phyloP scores from a whole-genome alignment of 805 yeast genomes.

The Myxozyma monticola region DNA sequence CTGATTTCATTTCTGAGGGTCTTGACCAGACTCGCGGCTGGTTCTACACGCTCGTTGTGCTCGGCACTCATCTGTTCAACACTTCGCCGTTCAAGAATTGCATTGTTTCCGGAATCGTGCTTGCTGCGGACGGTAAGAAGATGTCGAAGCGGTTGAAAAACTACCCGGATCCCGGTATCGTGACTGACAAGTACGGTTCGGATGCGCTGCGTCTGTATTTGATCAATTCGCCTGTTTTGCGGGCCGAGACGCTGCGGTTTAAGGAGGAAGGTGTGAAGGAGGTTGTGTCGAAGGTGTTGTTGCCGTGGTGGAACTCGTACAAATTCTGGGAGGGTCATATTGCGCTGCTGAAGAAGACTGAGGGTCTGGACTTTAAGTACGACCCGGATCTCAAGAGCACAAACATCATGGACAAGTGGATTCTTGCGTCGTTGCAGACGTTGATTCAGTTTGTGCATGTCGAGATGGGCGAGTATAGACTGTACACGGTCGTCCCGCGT shows the following conservation, averaged over 20 bases:
- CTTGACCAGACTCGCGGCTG: conserved; percentile 99
- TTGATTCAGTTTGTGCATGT: conserved; percentile 79
- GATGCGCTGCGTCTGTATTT: conserved; percentile 94
- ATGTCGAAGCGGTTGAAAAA: conserved; percentile 98
- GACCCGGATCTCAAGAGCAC: conserved; percentile 61
- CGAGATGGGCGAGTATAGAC: conserved; percentile 87
- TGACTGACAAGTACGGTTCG: conserved; percentile 89
- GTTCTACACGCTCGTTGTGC: conserved; percentile 94
- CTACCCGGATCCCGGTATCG: conserved; percentile 89
- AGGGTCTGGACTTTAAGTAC: conserved; percentile 68
- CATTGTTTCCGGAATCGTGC: conserved; percentile 92
- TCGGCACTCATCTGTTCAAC: conserved; percentile 92
- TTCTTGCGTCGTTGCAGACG: conserved; percentile 93
- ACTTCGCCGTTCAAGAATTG: conserved; percentile 93
- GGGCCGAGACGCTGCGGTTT: conserved; percentile 95
- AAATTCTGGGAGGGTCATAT: conserved; percentile 96
- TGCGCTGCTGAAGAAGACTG: conserved; percentile 74
- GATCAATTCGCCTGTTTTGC: conserved; percentile 95
- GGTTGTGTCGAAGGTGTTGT: conserved; percentile 89
- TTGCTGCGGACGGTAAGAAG: conserved; percentile 98
- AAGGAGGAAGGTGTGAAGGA: conserved; percentile 99
- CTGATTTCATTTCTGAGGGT: conserved; percentile 97
- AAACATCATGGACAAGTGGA: conserved; percentile 98
- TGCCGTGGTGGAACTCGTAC: conserved; percentile 99
- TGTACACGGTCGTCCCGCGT: conserved; percentile 95